phyloP scores from a whole-genome alignment of 139 green algal genomes.

The Gonium pectorale region DNA sequence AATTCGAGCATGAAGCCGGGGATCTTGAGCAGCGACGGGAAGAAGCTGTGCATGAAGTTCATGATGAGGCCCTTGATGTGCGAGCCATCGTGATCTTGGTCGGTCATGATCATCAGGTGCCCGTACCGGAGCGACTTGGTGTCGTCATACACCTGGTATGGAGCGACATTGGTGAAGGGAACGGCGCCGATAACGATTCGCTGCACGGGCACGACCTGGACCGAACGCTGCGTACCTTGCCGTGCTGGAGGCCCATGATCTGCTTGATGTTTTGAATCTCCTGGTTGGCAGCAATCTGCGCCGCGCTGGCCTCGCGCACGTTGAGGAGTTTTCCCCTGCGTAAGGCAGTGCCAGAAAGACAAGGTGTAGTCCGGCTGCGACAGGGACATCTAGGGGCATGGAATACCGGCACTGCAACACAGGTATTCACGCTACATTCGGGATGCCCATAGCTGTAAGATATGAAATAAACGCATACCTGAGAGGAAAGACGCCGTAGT shows the following conservation, averaged over 20 bases:
- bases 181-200: no score
- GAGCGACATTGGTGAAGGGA: no score
- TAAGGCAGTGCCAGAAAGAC: not conserved
- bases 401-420: no score
- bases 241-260: constrained; percentile 98
- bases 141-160: constrained; percentile 90
- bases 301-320: constrained; percentile 93
- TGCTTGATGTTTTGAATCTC: constrained; percentile 99
- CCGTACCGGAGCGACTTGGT: constrained; percentile 96
- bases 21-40: constrained; percentile 94
- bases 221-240: constrained; percentile 85
- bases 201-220: no score
- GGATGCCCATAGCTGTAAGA: no score
- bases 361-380: no score
- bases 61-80: constrained; percentile 99
- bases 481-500: constrained; percentile 98
- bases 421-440: no score
- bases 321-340: constrained; percentile 98
- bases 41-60: constrained; percentile 99
- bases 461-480: no score
- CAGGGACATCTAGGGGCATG: no score
- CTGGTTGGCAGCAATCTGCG: constrained; percentile 92
- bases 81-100: constrained; percentile 98
- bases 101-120: constrained; percentile 99
- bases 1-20: constrained; percentile 98